phyloP scores from a whole-genome alignment of 169 alveolate species.

The Cryptosporidium felis region DNA sequence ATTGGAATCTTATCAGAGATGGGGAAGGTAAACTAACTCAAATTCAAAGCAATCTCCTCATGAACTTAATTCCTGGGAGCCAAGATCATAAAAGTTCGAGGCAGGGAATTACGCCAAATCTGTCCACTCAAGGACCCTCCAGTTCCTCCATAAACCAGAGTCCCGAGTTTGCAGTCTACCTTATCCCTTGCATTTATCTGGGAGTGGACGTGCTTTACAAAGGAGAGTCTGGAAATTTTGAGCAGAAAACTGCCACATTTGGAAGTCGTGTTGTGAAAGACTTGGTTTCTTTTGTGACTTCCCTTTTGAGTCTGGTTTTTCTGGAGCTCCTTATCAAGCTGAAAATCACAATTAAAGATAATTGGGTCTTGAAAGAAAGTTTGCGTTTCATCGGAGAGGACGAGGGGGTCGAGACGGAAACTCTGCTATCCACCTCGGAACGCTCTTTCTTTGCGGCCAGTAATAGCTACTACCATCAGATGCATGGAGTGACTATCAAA shows the following conservation, averaged over 20 bases:
- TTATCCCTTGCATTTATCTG: slow-evolving; percentile 53
- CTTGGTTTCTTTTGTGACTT: neutral
- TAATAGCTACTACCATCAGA: neutral
- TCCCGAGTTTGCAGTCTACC: neutral
- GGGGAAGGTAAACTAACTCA: neutral
- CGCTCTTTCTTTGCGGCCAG: neutral
- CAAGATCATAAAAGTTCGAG: neutral
- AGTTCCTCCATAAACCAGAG: too few species aligned
- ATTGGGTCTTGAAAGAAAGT: neutral
- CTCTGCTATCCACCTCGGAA: too few species aligned
- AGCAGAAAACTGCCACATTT: neutral
- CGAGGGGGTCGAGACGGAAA: neutral
- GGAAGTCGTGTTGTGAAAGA: too few species aligned
- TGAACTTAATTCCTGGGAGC: neutral
- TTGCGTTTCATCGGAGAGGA: neutral
- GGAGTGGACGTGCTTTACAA: slow-evolving; percentile 15
- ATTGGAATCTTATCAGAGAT: slow-evolving; percentile 42
- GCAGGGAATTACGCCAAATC: too few species aligned
- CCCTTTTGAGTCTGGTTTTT: slow-evolving; percentile 8
- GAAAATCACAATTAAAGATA: neutral
- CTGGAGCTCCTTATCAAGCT: slow-evolving; percentile 5
- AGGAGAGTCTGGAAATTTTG: neutral
- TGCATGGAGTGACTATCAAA: slow-evolving; percentile 25
- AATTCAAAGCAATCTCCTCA: neutral
- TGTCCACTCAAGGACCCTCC: too few species aligned